Percentiles rank a stretch among this genome's conserved stretches.
These are phyloP conservation scores for Pholiota conissans DNA, from an alignment of 768 basidiomycete genomes.

Conservation along the genomic window DNA sequence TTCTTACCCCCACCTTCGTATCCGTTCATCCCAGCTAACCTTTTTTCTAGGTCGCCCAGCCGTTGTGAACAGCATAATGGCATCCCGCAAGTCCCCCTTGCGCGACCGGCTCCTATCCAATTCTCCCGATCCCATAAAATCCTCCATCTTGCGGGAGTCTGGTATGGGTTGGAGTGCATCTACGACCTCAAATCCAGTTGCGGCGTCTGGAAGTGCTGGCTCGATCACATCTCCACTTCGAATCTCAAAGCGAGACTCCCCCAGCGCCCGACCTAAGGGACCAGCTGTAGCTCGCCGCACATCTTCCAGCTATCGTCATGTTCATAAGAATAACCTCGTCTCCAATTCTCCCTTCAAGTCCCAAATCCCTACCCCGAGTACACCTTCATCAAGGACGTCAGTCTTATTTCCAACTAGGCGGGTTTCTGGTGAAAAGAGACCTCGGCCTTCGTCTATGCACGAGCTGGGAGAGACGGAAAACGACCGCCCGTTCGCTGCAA, in stretches of 20 bases:
- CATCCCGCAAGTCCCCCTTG: slow-evolving; percentile 46
- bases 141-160: slow-evolving; percentile 62
- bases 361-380: slow-evolving; percentile 52
- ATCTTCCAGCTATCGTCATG: slow-evolving; percentile 79
- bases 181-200: slow-evolving; percentile 32
- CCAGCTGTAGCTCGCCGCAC: slow-evolving; percentile 65
- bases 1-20: slow-evolving; percentile 14
- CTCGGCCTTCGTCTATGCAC: slow-evolving; percentile 70
- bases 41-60: neutral
- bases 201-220: slow-evolving; percentile 29
- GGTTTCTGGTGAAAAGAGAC: slow-evolving; percentile 78
- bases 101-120: slow-evolving; percentile 63
- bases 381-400: slow-evolving; percentile 34
- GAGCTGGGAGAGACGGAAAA: slow-evolving; percentile 69
- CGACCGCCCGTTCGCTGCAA: slow-evolving; percentile 67
- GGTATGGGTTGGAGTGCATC: slow-evolving; percentile 63
- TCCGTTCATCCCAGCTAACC: slow-evolving; percentile 10
- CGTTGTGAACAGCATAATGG: slow-evolving; percentile 24
- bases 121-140: slow-evolving; percentile 63
- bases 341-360: slow-evolving; percentile 86
- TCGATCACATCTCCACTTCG: slow-evolving; percentile 66
- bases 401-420: slow-evolving; percentile 42
- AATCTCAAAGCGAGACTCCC: slow-evolving; percentile 70
- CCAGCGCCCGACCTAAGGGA: slow-evolving; percentile 34
- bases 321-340: slow-evolving; percentile 76